These are phyloP conservation scores for Thalassia testudinum DNA, from an alignment of 116 monocot species.

Conservation along the genomic window DNA sequence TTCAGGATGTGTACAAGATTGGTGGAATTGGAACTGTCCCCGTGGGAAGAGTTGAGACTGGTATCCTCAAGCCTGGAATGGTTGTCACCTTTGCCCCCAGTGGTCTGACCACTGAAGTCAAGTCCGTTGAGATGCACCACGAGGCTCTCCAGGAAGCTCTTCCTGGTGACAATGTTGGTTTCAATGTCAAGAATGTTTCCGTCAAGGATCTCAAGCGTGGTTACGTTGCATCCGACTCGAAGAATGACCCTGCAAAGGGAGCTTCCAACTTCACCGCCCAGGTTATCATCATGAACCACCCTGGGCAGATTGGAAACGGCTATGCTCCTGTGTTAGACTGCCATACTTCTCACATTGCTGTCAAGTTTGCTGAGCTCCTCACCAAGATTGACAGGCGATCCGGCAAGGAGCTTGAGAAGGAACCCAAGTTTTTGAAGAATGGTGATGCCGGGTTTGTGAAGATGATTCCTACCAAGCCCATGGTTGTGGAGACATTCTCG, in stretches of 20 bases:
- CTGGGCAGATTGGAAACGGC: constrained; percentile 21
- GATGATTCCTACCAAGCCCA: constrained; percentile 26
- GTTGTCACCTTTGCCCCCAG: constrained; percentile 17
- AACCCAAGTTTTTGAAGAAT: constrained; percentile 21
- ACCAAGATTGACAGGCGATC: constrained; percentile 26
- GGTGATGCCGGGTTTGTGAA: constrained; percentile 23
- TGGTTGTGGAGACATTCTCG: constrained; percentile 30
- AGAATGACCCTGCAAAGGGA: constrained; percentile 16
- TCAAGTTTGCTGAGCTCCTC: constrained; percentile 21
- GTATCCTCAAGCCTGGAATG: constrained; percentile 19
- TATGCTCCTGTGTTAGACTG: constrained; percentile 19
- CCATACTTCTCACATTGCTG: constrained; percentile 19
- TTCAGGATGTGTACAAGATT: constrained; percentile 26
- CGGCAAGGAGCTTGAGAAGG: constrained; percentile 22
- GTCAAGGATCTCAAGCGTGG: constrained; percentile 23
- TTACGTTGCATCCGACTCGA: constrained; percentile 19
- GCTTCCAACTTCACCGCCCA: constrained; percentile 17
- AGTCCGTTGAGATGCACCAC: constrained; percentile 25
- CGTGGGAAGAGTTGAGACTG: constrained; percentile 19
- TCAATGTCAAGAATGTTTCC: constrained; percentile 23
- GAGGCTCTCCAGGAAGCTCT: constrained; percentile 15
- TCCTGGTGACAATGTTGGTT: constrained; percentile 24
- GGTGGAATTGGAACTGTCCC: constrained; percentile 24
- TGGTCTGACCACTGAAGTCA: constrained; percentile 22
- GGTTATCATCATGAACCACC: constrained; percentile 28